Percentiles rank a stretch among this genome's conserved stretches.
phyloP scores from a whole-genome alignment of 805 yeast genomes.

The Kuraishia piskuri region DNA sequence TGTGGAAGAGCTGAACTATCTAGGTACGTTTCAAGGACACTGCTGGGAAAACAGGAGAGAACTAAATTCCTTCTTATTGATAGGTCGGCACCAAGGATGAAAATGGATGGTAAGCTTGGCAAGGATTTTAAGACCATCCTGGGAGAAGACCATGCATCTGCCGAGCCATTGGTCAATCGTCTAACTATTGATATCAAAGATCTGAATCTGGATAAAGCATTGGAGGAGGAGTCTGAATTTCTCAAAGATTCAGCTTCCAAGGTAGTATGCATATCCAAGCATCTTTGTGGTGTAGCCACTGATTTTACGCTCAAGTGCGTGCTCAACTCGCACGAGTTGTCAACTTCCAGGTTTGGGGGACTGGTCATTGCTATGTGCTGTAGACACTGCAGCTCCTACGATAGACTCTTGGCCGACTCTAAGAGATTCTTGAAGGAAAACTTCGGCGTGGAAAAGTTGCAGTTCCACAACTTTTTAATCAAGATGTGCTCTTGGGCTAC shows the following conservation, averaged over 20 bases:
- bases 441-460: slow-evolving; percentile 18
- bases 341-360: slow-evolving; percentile 29
- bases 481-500: slow-evolving; percentile 88
- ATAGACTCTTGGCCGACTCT: slow-evolving; percentile 43
- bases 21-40: slow-evolving; percentile 41
- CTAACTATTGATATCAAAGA: slow-evolving; percentile 77
- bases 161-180: slow-evolving; percentile 33
- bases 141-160: slow-evolving; percentile 5
- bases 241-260: not conserved
- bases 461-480: slow-evolving; percentile 31
- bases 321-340: slow-evolving; percentile 13
- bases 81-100: slow-evolving; percentile 69
- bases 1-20: slow-evolving; percentile 86
- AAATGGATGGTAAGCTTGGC: slow-evolving; percentile 60
- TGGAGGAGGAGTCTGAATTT: slow-evolving; percentile 9
- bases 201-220: slow-evolving; percentile 39
- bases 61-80: slow-evolving; percentile 53
- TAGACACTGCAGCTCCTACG: slow-evolving; percentile 69
- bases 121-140: slow-evolving; percentile 36
- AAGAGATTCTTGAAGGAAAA: slow-evolving; percentile 25
- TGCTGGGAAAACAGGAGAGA: slow-evolving; percentile 10
- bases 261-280: slow-evolving; percentile 71
- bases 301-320: slow-evolving; percentile 72
- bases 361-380: slow-evolving; percentile 88
- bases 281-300: slow-evolving; percentile 90